Evolutionary conservation across 202 grass and related monocot genomes (phyloP), one percentile per base, ranked within the genome.

Genomic region (Carex arenaria): DNA sequence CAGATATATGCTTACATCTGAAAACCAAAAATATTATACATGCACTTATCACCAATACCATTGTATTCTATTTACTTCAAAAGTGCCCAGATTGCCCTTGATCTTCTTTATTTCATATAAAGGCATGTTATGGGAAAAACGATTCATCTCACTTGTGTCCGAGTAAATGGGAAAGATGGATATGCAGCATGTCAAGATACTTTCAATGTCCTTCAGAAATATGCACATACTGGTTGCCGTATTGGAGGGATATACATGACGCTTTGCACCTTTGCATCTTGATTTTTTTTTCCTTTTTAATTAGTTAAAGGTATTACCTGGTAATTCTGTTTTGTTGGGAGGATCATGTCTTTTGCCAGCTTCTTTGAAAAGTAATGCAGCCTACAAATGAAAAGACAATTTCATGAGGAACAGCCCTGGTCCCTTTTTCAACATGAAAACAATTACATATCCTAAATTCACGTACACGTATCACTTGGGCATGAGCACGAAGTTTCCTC

Each of bases 401-500:
- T 81, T 26, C 22, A 81, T 80, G 18, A 91, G 65, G 61, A 79
- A 84, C 28, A 40, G 51, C 3, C 11, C 3, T 17, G 28, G 13
- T 36, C 3, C 30, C 11, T 55, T 34, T 1, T 34, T 13, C 40
- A 69, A 79, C 49, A 82, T 52, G 17, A 82, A 67, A 64, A 53
- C 6, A 38, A 38, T 47, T 20, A 32, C 23, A 70, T 23, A 30
- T 61, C 55, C 45, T 34, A 84, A 74, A 38, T 80, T 86, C 36
- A 52, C 62, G 89, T 96, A 99, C 96, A 84, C 91, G 72, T 84
- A 99, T 99, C 68, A 99, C 96, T 99, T 99, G 96, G 87, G 93
- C 93, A 88, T 95, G 93, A 23, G 96, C 88, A 82, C 96, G 90
- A 75, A 99, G 90, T 61, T 95, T 99, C 85, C 96, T 96, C 78